A percentile compares a stretch with the other conserved stretches of the same genome.
phyloP scores from a whole-genome alignment of 768 basidiomycete species.

The Porphyrellus cyaneotinctus region DNA sequence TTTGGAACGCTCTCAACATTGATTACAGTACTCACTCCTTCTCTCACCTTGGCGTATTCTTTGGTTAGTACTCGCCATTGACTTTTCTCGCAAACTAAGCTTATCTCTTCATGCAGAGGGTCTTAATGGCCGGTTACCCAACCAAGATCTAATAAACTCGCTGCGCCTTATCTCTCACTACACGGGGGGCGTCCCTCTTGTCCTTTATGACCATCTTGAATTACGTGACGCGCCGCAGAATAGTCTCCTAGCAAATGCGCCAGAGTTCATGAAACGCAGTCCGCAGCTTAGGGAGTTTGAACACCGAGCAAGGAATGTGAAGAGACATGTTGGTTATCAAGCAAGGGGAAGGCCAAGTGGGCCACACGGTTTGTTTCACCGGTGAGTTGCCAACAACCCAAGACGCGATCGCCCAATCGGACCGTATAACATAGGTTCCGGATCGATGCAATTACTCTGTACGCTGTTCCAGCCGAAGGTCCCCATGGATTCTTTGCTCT shows the following conservation, averaged over 20 bases:
- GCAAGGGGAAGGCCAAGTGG: constrained; percentile 80
- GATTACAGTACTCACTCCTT: constrained; percentile 98
- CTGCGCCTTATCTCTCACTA: constrained; percentile 66
- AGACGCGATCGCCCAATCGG: neutral
- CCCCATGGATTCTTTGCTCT: constrained; percentile 95
- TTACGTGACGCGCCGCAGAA: constrained; percentile 37
- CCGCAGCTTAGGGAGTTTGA: constrained; percentile 48
- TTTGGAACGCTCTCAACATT: constrained; percentile 93
- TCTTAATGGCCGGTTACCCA: constrained; percentile 89
- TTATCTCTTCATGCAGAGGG: constrained; percentile 59
- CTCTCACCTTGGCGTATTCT: constrained; percentile 92
- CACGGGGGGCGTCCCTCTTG: constrained; percentile 71
- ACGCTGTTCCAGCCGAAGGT: constrained; percentile 79
- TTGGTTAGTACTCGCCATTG: constrained; percentile 51
- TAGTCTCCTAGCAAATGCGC: constrained; percentile 42
- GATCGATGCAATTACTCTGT: constrained; percentile 91
- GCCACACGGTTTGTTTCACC: constrained; percentile 86
- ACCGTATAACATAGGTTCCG: constrained; percentile 57
- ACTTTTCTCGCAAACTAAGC: constrained; percentile 2
- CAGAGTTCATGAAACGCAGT: constrained; percentile 39
- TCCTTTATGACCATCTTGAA: constrained; percentile 77
- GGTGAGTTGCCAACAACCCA: constrained; percentile 43
- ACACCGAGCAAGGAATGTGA: constrained; percentile 61
- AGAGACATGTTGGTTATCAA: constrained; percentile 69
- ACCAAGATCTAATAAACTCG: constrained; percentile 92